These are phyloP conservation scores for Phytophthora europaea DNA, from an alignment of 352 stramenopile genomes.

Conservation along the genomic window DNA sequence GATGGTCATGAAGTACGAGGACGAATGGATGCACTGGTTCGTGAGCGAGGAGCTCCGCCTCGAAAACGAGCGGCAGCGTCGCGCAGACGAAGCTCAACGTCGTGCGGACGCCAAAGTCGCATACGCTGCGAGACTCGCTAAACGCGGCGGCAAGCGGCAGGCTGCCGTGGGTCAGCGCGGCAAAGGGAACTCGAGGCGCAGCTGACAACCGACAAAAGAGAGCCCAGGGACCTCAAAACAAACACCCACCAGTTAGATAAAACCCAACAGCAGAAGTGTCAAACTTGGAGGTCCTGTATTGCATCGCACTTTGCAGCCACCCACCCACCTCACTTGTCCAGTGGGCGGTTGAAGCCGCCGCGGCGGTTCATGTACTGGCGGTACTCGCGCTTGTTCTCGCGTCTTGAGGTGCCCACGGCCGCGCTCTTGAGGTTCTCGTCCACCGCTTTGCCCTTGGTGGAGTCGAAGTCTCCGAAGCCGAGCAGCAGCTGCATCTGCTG, in stretches of 20 bases:
- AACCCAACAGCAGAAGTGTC: neutral
- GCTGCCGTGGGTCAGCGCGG: conserved; percentile 20
- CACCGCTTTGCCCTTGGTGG: conserved; percentile 94
- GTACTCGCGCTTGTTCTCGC: conserved; percentile 96
- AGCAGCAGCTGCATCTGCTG: conserved; percentile 55
- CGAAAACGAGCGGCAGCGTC: conserved; percentile 48
- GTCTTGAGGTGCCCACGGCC: conserved; percentile 83
- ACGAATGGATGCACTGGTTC: conserved; percentile 73
- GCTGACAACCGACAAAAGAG: neutral
- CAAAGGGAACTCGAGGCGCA: conserved; percentile 20
- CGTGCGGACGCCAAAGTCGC: conserved; percentile 43
- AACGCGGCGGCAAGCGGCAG: conserved; percentile 62
- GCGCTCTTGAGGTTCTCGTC: conserved; percentile 91
- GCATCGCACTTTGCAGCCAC: too few relatives aligned
- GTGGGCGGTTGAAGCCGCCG: conserved; percentile 94
- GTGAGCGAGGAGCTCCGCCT: conserved; percentile 56
- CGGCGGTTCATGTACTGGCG: conserved; percentile 98
- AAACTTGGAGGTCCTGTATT: neutral
- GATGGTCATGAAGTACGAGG: conserved; percentile 77
- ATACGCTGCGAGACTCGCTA: too few relatives aligned
- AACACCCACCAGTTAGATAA: neutral
- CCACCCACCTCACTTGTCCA: conserved; percentile 79
- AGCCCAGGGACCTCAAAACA: neutral
- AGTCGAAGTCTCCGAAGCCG: conserved; percentile 83
- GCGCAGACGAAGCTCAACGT: conserved; percentile 49